Conservation (phyloP, 352 stramenopile genomes). For the Pythium dissimile region DNA sequence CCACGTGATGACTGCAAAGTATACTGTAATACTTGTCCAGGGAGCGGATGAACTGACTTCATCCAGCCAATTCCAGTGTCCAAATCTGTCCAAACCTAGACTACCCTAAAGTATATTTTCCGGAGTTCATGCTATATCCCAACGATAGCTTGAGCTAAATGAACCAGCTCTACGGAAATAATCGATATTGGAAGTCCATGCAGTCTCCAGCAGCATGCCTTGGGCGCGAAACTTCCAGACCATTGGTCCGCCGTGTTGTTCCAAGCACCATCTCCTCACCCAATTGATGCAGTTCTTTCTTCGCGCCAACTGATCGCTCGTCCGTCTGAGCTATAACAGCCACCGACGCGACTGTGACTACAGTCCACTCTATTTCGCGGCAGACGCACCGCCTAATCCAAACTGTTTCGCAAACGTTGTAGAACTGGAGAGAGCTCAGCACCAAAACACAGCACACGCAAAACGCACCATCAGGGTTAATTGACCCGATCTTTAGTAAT, state of each 20-base stretch:
- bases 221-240: background rate
- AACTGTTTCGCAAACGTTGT: constrained; percentile 20
- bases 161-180: background rate
- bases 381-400: constrained; percentile 1
- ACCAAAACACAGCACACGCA: background rate
- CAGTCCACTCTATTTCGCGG: constrained; percentile 1
- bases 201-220: background rate
- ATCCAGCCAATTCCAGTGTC: background rate
- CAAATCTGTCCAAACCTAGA: background rate
- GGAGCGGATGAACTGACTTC: too few relatives aligned
- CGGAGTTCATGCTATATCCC: too few relatives aligned
- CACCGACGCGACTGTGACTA: background rate
- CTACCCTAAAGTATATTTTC: too few relatives aligned
- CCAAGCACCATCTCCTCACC: background rate
- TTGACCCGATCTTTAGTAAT: too few relatives aligned
- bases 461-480: background rate
- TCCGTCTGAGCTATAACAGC: background rate
- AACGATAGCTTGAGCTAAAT: too few relatives aligned
- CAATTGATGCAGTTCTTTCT: background rate
- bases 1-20: constrained; percentile 3
- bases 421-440: background rate
- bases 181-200: background rate
- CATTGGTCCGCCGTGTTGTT: background rate
- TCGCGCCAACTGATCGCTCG: background rate
- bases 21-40: background rate